These are phyloP conservation scores for Penicillium sp. DNA, from an alignment of 2,329 filamentous ascomycete genomes.

Conservation along the genomic window DNA sequence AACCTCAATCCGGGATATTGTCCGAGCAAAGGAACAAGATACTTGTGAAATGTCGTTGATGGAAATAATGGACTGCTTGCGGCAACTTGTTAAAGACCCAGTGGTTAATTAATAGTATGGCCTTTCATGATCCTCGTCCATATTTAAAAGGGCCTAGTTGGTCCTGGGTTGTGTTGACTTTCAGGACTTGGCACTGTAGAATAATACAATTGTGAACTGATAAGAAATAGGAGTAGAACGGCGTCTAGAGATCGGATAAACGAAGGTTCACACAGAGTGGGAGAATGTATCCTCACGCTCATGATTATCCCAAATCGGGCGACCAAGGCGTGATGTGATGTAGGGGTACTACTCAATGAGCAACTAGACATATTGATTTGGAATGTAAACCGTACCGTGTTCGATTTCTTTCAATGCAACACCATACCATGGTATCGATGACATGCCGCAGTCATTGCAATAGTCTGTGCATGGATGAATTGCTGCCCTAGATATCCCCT, in stretches of 20 bases:
- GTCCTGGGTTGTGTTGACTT: neutral
- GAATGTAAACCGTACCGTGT: no score
- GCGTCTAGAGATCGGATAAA: neutral
- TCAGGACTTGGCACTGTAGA: neutral
- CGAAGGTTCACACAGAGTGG: no score
- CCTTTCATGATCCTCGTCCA: no score
- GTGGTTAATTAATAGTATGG: neutral
- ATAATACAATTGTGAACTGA: accelerated
- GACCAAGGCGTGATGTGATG: neutral
- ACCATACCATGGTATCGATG: neutral
- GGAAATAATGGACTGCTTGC: conserved; percentile 18
- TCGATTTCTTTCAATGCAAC: neutral
- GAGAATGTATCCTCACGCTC: neutral
- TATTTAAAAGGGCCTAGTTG: neutral
- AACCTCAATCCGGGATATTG: conserved; percentile 13
- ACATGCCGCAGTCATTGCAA: neutral
- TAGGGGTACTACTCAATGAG: neutral
- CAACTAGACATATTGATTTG: neutral
- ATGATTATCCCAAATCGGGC: neutral
- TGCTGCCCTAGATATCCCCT: neutral
- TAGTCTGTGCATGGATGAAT: neutral
- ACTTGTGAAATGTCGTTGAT: conserved; percentile 10
- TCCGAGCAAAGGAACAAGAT: conserved; percentile 15
- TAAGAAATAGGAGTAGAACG: no score
- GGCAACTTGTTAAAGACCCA: conserved; percentile 13